Evolutionary conservation across 805 yeast species (phyloP), one percentile per base, ranked within the genome.

Genomic region (Saccharomycopsis sp.): DNA sequence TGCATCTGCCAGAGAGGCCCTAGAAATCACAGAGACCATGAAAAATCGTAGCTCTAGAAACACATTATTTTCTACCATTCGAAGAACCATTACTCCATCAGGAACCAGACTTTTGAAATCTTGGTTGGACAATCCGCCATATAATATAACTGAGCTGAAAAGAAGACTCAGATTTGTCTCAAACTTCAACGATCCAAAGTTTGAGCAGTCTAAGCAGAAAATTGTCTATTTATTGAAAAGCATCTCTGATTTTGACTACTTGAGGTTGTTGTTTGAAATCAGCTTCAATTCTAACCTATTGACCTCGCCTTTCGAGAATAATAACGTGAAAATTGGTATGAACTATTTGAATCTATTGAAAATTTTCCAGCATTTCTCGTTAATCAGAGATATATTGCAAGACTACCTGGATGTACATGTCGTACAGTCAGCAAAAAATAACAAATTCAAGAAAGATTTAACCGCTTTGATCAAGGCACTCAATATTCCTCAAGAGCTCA

Each of bases 61-160:
- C 0, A 84, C 96, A 0, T 69, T 92, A 21, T 73, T 89, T 3
- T 79, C 82, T n/a, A 78, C 87, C 0, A 79, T 94, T 2, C 80
- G 82, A 58, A 73, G 86, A 55, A 92, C 98, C 0, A 81, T 80
- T 2, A 90, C 98, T 0, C 77, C 85, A 0, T 83, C 94, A 0
- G 98, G 98, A 0, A 74, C 96, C 0, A 73, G 98, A 48, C 66
- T 87, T n/a, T 71, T 94, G 12, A 79, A 85, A 5, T 83, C 84
- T 55, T 90, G 97, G 97, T 71, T 92, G 2, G 77, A 88, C 24
- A 82, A 89, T 1, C 99, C 99, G 0, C 78, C 89, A 0, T 77
- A 86, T 8, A 79, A 85, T 64, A 64, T 79, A 0, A 64, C 67
- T 0, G 87, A 81, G 61, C 82, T 94, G 14, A 68, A 68, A 16